Base-by-base conservation (phyloP, 306 rosid species). In the Amphicarpaea edgeworthii region DNA sequence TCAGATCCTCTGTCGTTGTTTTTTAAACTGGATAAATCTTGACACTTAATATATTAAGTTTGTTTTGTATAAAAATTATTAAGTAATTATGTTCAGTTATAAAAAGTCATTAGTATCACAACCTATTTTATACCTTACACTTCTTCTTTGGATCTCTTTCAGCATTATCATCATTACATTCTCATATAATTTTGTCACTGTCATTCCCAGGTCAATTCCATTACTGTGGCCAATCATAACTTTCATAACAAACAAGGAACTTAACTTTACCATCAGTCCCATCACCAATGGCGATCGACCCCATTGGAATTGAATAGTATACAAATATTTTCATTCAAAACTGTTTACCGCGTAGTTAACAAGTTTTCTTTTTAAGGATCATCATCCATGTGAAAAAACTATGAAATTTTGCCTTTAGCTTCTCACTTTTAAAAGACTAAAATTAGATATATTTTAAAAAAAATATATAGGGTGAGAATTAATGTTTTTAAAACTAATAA, bases 171-270 rank as follows among this genome's bases (percentile, higher is more conserved):
- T 57, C 12, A 72, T 42, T n/a, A 10, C 68, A 16, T 57, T 24
- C 68, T 72, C 12, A 41, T 43, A 41, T 41, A n/a, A 0, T 34
- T 34, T 34, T 34, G 26, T 43, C 69, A 11, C 65, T 6, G 14
- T 68, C 68, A 30, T 42, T 66, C 9, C 67, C 16, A 17, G 20
- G 16, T 51, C 66, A 51, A 45, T n/a, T 43, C 65, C 50, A 40
- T 51, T 65, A 24, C 32, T 51, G 11, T 16, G 21, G 9, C 34
- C 63, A 46, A 75, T 32, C 26, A 47, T 47, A 19, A 14, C 63
- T 68, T 19, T 21, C 43, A 38, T 38, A 47, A 21, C 71, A 19
- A 20, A 6, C 43, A 43, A 15, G 41, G 20, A 40, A 72, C 16
- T 38, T 41, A 3, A 16, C 60, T 54, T 50, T 16, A 8, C 12